These are phyloP conservation scores for Carex arenaria DNA, from an alignment of 202 grass and related monocot genomes.

Conservation along the genomic window DNA sequence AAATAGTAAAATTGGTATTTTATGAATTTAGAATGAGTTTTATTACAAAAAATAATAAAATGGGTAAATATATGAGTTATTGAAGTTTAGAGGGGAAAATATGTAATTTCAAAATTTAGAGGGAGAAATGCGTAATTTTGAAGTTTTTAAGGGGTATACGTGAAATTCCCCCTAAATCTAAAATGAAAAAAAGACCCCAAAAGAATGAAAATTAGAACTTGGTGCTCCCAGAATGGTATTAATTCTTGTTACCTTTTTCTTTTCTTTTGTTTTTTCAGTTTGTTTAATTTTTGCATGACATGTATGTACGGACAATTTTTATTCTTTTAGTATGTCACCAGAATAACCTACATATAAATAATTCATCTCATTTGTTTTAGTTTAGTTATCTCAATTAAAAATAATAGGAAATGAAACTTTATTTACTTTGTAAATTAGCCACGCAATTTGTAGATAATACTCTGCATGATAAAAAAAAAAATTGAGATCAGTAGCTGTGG, in stretches of 20 bases:
- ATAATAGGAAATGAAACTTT: neutral
- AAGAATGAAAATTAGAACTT: too few relatives aligned
- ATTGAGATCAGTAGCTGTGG: neutral
- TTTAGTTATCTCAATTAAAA: neutral
- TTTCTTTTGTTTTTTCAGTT: neutral
- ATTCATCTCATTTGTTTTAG: neutral
- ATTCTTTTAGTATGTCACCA: too few relatives aligned
- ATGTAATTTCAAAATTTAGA: too few relatives aligned
- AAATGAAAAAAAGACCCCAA: too few relatives aligned
- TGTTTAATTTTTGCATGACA: neutral
- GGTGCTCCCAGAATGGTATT: constrained; percentile 12
- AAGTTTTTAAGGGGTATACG: too few relatives aligned
- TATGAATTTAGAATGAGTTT: too few relatives aligned
- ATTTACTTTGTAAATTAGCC: neutral
- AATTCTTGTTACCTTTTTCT: neutral
- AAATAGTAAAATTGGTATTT: too few relatives aligned
- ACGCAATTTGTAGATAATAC: neutral
- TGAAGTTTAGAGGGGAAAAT: too few relatives aligned
- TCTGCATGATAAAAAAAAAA: neutral
- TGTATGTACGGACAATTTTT: neutral
- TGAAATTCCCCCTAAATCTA: too few relatives aligned
- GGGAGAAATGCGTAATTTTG: too few relatives aligned
- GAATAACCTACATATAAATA: neutral
- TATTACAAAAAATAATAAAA: too few relatives aligned
- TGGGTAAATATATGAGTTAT: too few relatives aligned